These are phyloP conservation scores for Blastobotrys ciferrii DNA, from an alignment of 1,139 yeast genomes.

Conservation along the genomic window DNA sequence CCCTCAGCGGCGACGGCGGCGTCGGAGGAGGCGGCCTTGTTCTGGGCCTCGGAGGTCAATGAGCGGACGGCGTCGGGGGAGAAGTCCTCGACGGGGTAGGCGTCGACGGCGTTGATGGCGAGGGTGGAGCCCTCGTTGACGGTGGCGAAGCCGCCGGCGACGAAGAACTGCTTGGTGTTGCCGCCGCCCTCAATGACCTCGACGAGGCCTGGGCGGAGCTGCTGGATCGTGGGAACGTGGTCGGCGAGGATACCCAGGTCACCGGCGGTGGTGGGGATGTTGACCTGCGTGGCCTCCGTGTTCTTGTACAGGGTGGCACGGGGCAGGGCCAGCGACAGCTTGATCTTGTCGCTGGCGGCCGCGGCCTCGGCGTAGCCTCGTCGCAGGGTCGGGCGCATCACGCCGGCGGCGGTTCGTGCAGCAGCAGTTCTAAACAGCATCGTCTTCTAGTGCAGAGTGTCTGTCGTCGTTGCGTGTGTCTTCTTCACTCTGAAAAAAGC, in stretches of 20 bases:
- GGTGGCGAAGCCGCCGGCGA: conserved; percentile 96
- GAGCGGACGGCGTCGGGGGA: conserved; percentile 76
- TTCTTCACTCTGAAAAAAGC: no score
- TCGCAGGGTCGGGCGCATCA: conserved; percentile 59
- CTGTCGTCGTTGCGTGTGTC: no score
- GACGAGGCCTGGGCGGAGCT: conserved; percentile 93
- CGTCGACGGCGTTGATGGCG: conserved; percentile 93
- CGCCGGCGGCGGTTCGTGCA: conserved; percentile 38
- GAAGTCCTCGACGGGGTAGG: conserved; percentile 87
- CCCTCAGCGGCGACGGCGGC: conserved; percentile 94
- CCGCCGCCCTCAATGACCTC: conserved; percentile 84
- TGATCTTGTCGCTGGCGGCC: conserved; percentile 70
- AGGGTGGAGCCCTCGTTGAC: conserved; percentile 93
- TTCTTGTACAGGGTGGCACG: conserved; percentile 40
- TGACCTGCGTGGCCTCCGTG: conserved; percentile 74
- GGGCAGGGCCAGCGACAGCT: conserved; percentile 77
- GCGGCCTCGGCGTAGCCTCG: conserved; percentile 91
- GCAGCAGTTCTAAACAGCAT: conserved; percentile 26
- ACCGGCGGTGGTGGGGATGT: conserved; percentile 94
- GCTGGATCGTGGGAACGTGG: conserved; percentile 98
- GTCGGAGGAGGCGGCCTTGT: conserved; percentile 78
- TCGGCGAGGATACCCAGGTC: conserved; percentile 96
- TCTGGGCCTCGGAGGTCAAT: conserved; percentile 91
- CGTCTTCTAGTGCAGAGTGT: no score
- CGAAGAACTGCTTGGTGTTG: conserved; percentile 75